Evolutionary conservation across 164 flowering plant species (phyloP).

Genomic region (Liriodendron chinense): DNA sequence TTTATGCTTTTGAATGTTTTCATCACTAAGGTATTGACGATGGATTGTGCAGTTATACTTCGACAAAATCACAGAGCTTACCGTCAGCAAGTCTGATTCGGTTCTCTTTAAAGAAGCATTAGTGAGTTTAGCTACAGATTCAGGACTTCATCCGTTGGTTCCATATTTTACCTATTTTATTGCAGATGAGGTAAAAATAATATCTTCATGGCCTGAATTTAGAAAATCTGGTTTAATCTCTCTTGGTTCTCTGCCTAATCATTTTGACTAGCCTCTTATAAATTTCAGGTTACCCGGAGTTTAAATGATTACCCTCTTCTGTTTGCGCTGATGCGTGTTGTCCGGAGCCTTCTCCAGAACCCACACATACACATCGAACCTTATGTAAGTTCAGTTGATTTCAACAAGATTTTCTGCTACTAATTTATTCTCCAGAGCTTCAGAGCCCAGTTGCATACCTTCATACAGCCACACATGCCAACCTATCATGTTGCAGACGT

Average conservation of each 20-base stretch:
- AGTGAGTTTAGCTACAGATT: conserved; percentile 80
- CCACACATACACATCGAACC: conserved; percentile 93
- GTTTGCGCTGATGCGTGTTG: conserved; percentile 89
- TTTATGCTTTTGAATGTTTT: too few species aligned
- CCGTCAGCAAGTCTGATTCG: conserved; percentile 57
- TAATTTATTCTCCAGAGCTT: neutral
- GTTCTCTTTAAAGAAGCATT: conserved; percentile 75
- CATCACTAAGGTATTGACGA: too few species aligned
- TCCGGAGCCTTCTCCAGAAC: conserved; percentile 84
- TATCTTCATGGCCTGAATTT: neutral
- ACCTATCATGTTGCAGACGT: neutral
- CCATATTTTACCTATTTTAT: conserved; percentile 88
- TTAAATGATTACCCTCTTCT: conserved; percentile 53
- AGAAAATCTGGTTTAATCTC: neutral
- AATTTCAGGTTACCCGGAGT: conserved; percentile 69
- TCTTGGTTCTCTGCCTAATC: neutral
- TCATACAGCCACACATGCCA: neutral
- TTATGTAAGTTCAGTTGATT: conserved; percentile 65
- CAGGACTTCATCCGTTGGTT: conserved; percentile 95
- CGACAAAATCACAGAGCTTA: conserved; percentile 83
- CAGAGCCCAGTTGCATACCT: neutral
- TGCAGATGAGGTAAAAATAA: conserved; percentile 75
- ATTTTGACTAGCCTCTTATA: neutral
- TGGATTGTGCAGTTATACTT: conserved; percentile 80
- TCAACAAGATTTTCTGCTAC: neutral